Conservation (phyloP, 2,329 filamentous ascomycete species). For the Knufia petricola region DNA sequence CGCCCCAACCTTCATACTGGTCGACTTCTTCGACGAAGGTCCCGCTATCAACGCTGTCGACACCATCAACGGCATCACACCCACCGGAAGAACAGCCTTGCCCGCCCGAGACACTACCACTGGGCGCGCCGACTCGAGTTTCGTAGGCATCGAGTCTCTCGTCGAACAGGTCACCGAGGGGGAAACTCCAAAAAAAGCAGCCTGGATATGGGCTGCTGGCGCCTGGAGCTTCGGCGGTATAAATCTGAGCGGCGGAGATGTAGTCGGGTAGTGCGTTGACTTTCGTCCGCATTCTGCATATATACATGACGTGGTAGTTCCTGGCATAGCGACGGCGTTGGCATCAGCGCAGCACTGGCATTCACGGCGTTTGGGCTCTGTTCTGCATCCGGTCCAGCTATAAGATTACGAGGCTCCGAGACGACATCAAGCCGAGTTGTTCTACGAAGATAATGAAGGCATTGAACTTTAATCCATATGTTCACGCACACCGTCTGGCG, state of each 20-base stretch:
- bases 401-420: no score
- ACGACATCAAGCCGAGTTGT: no score
- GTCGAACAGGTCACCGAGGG: conserved; percentile 30
- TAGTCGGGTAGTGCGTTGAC: background rate
- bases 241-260: conserved; percentile 20
- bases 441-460: no score
- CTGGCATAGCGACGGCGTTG: background rate
- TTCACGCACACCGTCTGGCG: no score
- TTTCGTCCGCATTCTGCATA: background rate
- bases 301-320: background rate
- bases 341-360: no score
- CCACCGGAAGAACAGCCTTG: conserved; percentile 31
- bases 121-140: conserved; percentile 24
- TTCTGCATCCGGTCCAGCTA: no score
- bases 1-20: conserved; percentile 62
- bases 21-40: conserved; percentile 70
- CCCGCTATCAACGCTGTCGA: conserved; percentile 62
- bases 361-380: no score
- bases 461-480: no score
- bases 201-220: conserved; percentile 37
- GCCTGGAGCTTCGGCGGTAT: conserved; percentile 36
- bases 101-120: conserved; percentile 25
- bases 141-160: conserved; percentile 31
- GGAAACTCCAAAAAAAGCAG: conserved; percentile 30
- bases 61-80: conserved; percentile 48